Percentiles rank a stretch among this genome's conserved stretches.
Evolutionary conservation across 257 asterid species (phyloP).

Genomic region (Fraxinus anomala): DNA sequence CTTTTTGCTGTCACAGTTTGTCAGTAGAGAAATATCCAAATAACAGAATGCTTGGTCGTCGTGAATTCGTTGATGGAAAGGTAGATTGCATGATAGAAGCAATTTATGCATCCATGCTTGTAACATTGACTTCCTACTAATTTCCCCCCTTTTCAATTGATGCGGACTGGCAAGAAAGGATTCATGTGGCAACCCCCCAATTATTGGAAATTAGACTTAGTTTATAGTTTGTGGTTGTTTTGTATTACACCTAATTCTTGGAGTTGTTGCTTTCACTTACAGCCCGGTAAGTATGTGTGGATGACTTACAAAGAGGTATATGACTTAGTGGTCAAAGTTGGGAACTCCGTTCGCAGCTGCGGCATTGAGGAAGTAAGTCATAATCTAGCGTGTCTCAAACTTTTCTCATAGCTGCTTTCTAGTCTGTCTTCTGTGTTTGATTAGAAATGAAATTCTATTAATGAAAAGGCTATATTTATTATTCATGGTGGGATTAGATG

Average conservation of each 20-base stretch:
- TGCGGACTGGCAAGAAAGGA: not conserved
- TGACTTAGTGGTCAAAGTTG: slow-evolving; percentile 71
- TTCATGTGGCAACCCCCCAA: not conserved
- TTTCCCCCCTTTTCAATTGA: slow-evolving; percentile 1
- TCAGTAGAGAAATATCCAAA: slow-evolving; percentile 83
- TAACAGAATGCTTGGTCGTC: slow-evolving; percentile 86
- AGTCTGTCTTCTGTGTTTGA: not conserved
- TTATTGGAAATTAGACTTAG: not conserved
- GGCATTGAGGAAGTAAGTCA: slow-evolving; percentile 75
- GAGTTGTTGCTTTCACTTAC: slow-evolving; percentile 32
- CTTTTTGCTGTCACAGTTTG: slow-evolving; percentile 48
- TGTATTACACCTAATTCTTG: slow-evolving; percentile 24
- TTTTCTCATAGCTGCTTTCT: not conserved
- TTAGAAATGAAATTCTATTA: not conserved
- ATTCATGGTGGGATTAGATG: not conserved
- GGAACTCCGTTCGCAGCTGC: slow-evolving; percentile 77
- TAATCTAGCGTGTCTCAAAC: not conserved
- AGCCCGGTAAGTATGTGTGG: slow-evolving; percentile 88
- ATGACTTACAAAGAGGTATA: slow-evolving; percentile 83
- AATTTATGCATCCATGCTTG: slow-evolving; percentile 26
- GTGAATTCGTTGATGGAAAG: slow-evolving; percentile 76
- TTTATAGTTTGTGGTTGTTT: slow-evolving; percentile 6
- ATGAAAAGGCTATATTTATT: not conserved
- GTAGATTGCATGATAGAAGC: slow-evolving; percentile 39
- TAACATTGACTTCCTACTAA: slow-evolving; percentile 13